Conservation (phyloP, 139 green algal genomes). For the Zygnema cylindricum region DNA sequence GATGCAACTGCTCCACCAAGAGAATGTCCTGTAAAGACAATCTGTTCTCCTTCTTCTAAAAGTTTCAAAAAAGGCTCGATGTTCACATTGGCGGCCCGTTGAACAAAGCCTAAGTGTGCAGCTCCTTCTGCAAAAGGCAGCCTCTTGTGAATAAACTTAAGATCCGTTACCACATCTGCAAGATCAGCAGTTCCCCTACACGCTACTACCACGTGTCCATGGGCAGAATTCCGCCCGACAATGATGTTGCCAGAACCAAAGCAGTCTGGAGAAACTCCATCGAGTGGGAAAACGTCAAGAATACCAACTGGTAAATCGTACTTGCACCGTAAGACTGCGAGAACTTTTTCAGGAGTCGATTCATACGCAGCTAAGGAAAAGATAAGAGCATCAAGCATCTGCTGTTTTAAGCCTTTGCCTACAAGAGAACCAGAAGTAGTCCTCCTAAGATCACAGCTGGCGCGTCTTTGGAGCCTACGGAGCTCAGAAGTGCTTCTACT, state of each 20-base stretch:
- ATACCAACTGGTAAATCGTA: slow-evolving; percentile 44
- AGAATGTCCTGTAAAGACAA: slow-evolving; percentile 55
- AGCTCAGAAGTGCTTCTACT: not conserved
- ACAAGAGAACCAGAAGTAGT: not conserved
- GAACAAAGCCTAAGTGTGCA: slow-evolving; percentile 48
- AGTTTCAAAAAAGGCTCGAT: slow-evolving; percentile 29
- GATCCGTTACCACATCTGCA: slow-evolving; percentile 13
- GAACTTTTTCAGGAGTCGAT: slow-evolving; percentile 20
- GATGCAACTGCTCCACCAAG: slow-evolving; percentile 42
- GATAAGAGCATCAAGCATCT: slow-evolving; percentile 49
- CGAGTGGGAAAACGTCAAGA: slow-evolving; percentile 41
- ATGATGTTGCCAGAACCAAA: not conserved
- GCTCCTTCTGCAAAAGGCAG: slow-evolving; percentile 12
- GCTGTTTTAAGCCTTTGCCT: slow-evolving; percentile 5
- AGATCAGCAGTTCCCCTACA: slow-evolving; percentile 29
- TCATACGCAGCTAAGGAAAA: slow-evolving; percentile 42
- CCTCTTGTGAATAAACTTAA: slow-evolving; percentile 33
- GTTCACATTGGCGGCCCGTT: slow-evolving; percentile 21
- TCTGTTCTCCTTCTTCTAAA: not conserved
- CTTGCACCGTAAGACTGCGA: slow-evolving; percentile 29
- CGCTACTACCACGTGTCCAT: slow-evolving; percentile 35
- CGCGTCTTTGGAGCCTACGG: not conserved
- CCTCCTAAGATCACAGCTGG: not conserved
- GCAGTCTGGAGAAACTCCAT: not conserved
- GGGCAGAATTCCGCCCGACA: slow-evolving; percentile 23